Evolutionary conservation across 2,329 filamentous ascomycete genomes (phyloP).

Genomic region (Ceratocystis huliohia): DNA sequence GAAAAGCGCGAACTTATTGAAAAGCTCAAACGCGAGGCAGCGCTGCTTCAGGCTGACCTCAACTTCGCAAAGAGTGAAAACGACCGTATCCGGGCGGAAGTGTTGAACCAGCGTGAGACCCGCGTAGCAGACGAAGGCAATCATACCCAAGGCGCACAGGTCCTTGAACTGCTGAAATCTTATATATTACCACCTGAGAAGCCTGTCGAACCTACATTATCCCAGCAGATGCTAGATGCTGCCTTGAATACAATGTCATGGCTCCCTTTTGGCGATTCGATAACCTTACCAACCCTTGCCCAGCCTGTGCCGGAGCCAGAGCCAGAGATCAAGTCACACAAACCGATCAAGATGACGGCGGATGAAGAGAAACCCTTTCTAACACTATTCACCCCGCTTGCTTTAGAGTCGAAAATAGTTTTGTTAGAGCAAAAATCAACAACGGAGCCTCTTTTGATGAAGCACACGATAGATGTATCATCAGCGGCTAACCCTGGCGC

Average conservation of each 20-base stretch:
- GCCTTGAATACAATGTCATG: slow-evolving; percentile 41
- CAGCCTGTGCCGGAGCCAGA: slow-evolving; percentile 26
- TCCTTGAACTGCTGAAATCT: slow-evolving; percentile 22
- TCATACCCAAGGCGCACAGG: background rate
- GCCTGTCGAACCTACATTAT: slow-evolving; percentile 25
- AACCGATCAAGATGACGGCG: slow-evolving; percentile 49
- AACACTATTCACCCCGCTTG: slow-evolving; percentile 56
- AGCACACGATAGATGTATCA: slow-evolving; percentile 44
- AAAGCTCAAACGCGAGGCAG: slow-evolving; percentile 42
- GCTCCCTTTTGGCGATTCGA: slow-evolving; percentile 37
- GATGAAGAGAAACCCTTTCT: slow-evolving; percentile 56
- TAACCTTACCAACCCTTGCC: slow-evolving; percentile 23
- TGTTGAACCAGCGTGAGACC: slow-evolving; percentile 24
- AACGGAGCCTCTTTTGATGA: slow-evolving; percentile 34
- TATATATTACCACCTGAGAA: slow-evolving; percentile 31
- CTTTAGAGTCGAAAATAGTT: slow-evolving; percentile 43
- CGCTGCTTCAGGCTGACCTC: slow-evolving; percentile 46
- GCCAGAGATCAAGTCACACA: slow-evolving; percentile 45
- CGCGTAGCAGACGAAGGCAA: background rate
- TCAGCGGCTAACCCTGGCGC: slow-evolving; percentile 32
- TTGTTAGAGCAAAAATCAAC: slow-evolving; percentile 27
- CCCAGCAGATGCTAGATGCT: slow-evolving; percentile 35
- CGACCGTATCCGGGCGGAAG: slow-evolving; percentile 34
- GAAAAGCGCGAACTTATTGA: slow-evolving; percentile 42
- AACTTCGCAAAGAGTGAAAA: slow-evolving; percentile 45